A percentile compares a stretch with the other conserved stretches of the same genome.
These are phyloP conservation scores for Gardenia jasminoides DNA, from an alignment of 257 asterid genomes.

Conservation along the genomic window DNA sequence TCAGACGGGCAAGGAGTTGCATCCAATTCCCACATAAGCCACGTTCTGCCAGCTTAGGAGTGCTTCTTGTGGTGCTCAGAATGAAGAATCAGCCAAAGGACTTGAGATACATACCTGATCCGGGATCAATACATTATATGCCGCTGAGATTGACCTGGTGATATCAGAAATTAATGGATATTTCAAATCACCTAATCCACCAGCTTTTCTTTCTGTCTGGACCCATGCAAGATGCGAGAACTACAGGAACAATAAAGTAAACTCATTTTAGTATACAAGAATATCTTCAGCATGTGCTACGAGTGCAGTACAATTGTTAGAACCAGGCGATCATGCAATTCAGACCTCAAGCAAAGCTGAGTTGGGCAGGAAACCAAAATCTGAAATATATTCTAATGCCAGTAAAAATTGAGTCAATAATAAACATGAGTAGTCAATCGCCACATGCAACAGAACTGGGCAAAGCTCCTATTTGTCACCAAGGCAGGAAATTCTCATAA, in stretches of 20 bases:
- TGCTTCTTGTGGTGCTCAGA: background rate
- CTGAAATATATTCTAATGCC: too few relatives aligned
- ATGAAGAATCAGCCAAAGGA: background rate
- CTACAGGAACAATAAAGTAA: slow-evolving; percentile 35
- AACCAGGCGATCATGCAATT: background rate
- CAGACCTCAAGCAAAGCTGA: background rate
- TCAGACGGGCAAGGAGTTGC: background rate
- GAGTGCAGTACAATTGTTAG: background rate
- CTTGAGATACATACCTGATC: slow-evolving; percentile 54
- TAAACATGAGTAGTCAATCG: background rate
- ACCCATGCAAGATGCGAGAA: slow-evolving; percentile 90
- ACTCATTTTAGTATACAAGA: slow-evolving; percentile 5
- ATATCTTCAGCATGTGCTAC: background rate
- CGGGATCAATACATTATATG: slow-evolving; percentile 63
- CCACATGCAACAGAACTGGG: background rate
- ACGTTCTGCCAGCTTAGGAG: background rate
- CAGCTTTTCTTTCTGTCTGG: slow-evolving; percentile 94
- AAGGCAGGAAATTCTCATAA: background rate
- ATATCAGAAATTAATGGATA: slow-evolving; percentile 87
- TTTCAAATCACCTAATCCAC: slow-evolving; percentile 86
- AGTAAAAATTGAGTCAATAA: background rate
- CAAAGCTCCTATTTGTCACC: background rate
- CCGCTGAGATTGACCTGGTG: slow-evolving; percentile 74
- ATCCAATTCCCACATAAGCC: background rate
- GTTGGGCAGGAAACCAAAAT: background rate